These are phyloP conservation scores for Echium plantagineum DNA, from an alignment of 257 asterid species.

Conservation along the genomic window DNA sequence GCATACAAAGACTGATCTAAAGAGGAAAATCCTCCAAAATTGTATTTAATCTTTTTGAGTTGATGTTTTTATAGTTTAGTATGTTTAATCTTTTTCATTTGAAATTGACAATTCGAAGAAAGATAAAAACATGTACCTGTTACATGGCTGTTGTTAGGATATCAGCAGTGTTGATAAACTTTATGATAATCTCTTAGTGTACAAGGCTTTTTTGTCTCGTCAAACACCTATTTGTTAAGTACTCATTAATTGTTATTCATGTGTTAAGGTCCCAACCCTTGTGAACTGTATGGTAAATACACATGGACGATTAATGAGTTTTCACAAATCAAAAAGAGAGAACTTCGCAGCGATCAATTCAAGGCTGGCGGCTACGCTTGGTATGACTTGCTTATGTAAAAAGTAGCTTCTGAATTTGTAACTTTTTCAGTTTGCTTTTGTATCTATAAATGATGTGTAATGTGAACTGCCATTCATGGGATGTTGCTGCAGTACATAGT, in stretches of 20 bases:
- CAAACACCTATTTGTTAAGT: background rate
- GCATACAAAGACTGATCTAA: no score
- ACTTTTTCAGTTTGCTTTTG: conserved; percentile 22
- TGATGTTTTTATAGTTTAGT: background rate
- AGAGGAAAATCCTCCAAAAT: no score
- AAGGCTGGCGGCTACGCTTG: conserved; percentile 44
- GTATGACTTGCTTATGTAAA: conserved; percentile 23
- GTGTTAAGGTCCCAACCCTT: conserved; percentile 28
- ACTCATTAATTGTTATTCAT: background rate
- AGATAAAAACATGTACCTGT: no score
- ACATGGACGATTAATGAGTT: conserved; percentile 48
- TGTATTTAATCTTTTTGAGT: background rate
- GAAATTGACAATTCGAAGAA: no score
- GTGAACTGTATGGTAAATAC: conserved; percentile 31
- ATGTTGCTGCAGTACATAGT: no score
- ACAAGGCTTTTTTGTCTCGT: background rate
- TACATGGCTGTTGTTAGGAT: background rate
- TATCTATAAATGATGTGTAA: background rate
- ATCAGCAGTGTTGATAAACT: no score
- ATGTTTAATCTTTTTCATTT: background rate
- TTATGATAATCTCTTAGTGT: no score
- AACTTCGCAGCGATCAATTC: conserved; percentile 37
- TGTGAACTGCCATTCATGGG: no score
- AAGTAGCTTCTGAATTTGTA: no score
- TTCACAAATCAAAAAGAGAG: conserved; percentile 43